phyloP scores from a whole-genome alignment of 345 rosid genomes.

The Lepidium sativum region DNA sequence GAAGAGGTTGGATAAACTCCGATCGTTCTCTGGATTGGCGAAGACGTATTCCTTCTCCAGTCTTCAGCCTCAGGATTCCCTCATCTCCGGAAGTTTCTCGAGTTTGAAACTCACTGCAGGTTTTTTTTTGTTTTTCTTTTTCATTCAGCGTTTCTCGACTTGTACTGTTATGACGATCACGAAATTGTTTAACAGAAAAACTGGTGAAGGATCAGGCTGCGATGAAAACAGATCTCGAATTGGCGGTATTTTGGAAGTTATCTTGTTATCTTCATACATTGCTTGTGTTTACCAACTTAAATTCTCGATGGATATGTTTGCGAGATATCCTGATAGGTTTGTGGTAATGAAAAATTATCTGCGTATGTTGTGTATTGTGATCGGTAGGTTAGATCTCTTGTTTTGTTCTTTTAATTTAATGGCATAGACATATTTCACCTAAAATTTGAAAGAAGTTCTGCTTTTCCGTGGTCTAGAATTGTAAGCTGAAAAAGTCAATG shows the following conservation, averaged over 20 bases:
- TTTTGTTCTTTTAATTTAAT: neutral
- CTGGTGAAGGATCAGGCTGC: conserved; percentile 89
- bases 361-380: neutral
- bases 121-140: conserved; percentile 10
- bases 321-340: conserved; percentile 16
- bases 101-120: conserved; percentile 89
- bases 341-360: neutral
- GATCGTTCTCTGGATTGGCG: conserved; percentile 42
- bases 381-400: neutral
- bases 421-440: neutral
- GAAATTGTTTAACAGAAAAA: conserved; percentile 50
- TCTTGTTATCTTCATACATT: conserved; percentile 5
- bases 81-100: conserved; percentile 56
- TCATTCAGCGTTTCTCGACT: neutral
- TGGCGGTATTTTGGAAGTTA: conserved; percentile 51
- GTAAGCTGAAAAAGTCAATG: conserved; percentile 68
- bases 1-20: conserved; percentile 60
- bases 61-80: conserved; percentile 45
- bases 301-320: neutral
- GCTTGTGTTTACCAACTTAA: neutral
- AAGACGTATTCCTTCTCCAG: conserved; percentile 47
- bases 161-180: conserved; percentile 7
- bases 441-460: neutral
- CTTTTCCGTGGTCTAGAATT: conserved; percentile 38
- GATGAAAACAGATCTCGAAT: conserved; percentile 68